phyloP scores from a whole-genome alignment of 2,329 filamentous ascomycete genomes.

The Trichoderma asperellum region DNA sequence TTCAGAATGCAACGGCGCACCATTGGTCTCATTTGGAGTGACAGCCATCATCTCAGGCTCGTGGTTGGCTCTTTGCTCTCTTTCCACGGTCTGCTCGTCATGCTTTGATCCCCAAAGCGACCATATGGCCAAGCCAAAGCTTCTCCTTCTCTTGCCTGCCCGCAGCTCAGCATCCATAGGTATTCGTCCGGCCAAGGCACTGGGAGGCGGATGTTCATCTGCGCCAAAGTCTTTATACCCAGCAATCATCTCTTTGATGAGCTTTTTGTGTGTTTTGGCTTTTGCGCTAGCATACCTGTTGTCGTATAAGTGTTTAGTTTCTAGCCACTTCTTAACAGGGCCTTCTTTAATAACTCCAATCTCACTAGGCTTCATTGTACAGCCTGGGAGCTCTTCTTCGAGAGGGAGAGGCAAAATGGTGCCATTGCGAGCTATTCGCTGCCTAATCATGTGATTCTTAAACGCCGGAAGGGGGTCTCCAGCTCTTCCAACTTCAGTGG shows the following conservation, averaged over 20 bases:
- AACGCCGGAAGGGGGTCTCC: conserved; percentile 83
- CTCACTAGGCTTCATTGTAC: conserved; percentile 61
- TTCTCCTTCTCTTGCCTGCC: conserved; percentile 62
- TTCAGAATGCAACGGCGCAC: conserved; percentile 47
- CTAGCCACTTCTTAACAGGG: conserved; percentile 83
- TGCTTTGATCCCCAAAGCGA: conserved; percentile 86
- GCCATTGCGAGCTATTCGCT: conserved; percentile 80
- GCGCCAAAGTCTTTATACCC: conserved; percentile 72
- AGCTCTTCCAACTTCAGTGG: conserved; percentile 72
- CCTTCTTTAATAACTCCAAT: conserved; percentile 80
- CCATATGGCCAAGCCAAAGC: conserved; percentile 81
- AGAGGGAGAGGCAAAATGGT: conserved; percentile 69
- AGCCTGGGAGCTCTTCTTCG: conserved; percentile 67
- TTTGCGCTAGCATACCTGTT: conserved; percentile 70
- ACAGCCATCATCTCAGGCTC: conserved; percentile 40
- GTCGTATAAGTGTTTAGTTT: conserved; percentile 74
- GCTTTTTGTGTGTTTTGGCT: conserved; percentile 71
- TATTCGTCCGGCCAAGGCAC: conserved; percentile 75
- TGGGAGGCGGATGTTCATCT: conserved; percentile 80
- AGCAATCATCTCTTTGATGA: conserved; percentile 70
- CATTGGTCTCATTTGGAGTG: conserved; percentile 48
- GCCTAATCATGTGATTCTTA: conserved; percentile 86
- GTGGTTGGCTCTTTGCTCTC: conserved; percentile 57
- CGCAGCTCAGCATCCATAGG: conserved; percentile 49
- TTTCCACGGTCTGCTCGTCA: conserved; percentile 72